A percentile compares a stretch with the other conserved stretches of the same genome.
Conservation (phyloP, 164 flowering plant genomes). For the Pachysandra terminalis region DNA sequence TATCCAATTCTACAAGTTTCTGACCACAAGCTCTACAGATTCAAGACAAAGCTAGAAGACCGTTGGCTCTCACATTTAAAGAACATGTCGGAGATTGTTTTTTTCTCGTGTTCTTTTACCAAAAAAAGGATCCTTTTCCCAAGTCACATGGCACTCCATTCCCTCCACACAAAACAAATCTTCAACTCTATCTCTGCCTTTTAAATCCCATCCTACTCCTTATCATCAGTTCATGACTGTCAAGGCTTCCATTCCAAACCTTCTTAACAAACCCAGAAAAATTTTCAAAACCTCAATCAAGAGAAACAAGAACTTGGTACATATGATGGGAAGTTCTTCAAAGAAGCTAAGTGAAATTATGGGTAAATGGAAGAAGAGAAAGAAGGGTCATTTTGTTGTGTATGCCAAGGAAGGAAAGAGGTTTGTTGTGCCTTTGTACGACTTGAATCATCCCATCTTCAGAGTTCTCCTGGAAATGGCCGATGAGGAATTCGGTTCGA, state of each 20-base stretch:
- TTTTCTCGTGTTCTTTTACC: not conserved
- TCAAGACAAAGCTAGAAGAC: conserved; percentile 2
- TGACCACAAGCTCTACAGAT: not conserved
- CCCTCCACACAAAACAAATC: conserved; percentile 23
- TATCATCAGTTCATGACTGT: conserved; percentile 1
- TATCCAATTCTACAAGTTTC: not conserved
- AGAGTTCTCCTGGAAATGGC: conserved; percentile 44
- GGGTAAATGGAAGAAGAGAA: conserved; percentile 31
- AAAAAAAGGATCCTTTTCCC: conserved; percentile 1
- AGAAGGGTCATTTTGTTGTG: conserved; percentile 40
- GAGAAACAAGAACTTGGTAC: not conserved
- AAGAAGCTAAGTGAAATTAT: conserved; percentile 31
- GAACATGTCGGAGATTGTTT: conserved; percentile 9
- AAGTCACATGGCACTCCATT: conserved; percentile 12
- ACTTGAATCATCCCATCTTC: conserved; percentile 40
- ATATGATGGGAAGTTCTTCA: conserved; percentile 17
- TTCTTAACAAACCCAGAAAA: too few relatives aligned
- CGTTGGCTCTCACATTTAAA: conserved; percentile 2
- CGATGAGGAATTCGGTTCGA: conserved; percentile 43
- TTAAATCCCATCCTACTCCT: not conserved
- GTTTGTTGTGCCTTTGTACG: conserved; percentile 37
- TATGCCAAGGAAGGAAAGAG: conserved; percentile 40
- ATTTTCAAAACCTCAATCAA: not conserved
- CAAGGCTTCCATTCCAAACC: not conserved
- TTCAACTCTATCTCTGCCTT: conserved; percentile 7